phyloP scores from a whole-genome alignment of 192 early-diverging fungal genomes.

The Dimargaris cristalligena region DNA sequence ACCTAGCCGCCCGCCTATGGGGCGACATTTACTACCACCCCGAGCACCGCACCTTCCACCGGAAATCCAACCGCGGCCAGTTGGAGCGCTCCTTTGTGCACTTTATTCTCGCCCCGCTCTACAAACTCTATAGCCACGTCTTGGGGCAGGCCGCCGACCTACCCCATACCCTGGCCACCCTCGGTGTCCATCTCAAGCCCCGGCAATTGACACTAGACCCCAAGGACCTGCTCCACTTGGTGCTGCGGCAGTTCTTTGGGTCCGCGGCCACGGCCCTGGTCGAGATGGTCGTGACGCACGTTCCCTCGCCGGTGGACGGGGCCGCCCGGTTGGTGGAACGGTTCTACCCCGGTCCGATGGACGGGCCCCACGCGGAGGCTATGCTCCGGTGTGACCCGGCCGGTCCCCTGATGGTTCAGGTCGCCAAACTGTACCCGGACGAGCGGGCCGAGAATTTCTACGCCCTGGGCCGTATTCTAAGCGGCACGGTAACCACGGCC shows the following conservation, averaged over 20 bases:
- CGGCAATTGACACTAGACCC: constrained; percentile 62
- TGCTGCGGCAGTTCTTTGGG: constrained; percentile 85
- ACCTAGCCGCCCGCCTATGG: constrained; percentile 87
- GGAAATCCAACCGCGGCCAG: constrained; percentile 37
- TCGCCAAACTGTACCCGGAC: constrained; percentile 82
- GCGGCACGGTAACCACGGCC: constrained; percentile 62
- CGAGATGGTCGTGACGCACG: constrained; percentile 67
- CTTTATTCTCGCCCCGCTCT: constrained; percentile 89
- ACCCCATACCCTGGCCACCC: constrained; percentile 45
- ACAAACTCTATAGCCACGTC: constrained; percentile 76
- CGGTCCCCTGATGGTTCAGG: constrained; percentile 84
- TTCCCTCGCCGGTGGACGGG: constrained; percentile 66
- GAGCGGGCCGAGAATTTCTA: constrained; percentile 73
- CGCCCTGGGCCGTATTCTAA: constrained; percentile 87
- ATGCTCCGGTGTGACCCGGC: constrained; percentile 72
- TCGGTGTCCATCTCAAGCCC: constrained; percentile 73
- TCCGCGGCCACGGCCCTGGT: constrained; percentile 69
- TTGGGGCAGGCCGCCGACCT: constrained; percentile 35
- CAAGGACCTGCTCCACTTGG: constrained; percentile 65
- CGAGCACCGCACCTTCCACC: constrained; percentile 62
- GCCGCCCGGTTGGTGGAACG: constrained; percentile 42
- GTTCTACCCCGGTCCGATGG: constrained; percentile 44
- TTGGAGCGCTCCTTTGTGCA: constrained; percentile 78
- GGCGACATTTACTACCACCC: constrained; percentile 87
- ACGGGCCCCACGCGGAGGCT: constrained; percentile 30